phyloP scores from a whole-genome alignment of 495 filamentous ascomycete genomes.

The Cladorrhinum samala region DNA sequence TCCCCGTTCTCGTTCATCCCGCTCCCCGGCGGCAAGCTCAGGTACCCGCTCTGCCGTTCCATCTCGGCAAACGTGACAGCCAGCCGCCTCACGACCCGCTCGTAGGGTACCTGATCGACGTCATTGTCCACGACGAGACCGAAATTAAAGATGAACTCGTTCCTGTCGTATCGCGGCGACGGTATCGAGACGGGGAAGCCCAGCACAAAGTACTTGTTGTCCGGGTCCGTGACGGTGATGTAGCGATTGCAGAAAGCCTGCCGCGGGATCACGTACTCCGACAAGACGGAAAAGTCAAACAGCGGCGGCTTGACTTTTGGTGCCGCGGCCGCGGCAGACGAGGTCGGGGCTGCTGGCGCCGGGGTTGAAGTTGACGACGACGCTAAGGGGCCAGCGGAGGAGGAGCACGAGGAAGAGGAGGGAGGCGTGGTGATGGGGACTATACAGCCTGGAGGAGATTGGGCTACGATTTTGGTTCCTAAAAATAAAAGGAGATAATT shows the following conservation, averaged over 20 bases:
- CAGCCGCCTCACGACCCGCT: constrained; percentile 77
- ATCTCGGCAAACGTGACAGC: constrained; percentile 78
- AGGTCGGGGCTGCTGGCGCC: constrained; percentile 41
- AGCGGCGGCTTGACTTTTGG: constrained; percentile 51
- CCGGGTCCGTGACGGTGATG: constrained; percentile 65
- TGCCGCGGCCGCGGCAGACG: constrained; percentile 36
- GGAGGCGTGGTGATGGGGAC: constrained; percentile 36
- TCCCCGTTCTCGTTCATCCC: neutral
- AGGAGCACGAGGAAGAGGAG: constrained; percentile 7
- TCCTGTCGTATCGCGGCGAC: constrained; percentile 69
- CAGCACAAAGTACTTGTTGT: constrained; percentile 71
- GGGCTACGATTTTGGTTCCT: constrained; percentile 79
- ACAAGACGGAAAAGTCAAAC: constrained; percentile 74
- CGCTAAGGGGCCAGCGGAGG: constrained; percentile 12
- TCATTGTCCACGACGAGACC: constrained; percentile 71
- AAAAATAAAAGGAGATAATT: neutral
- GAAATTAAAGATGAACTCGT: constrained; percentile 98
- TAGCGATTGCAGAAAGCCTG: constrained; percentile 86
- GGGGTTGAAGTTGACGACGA: neutral
- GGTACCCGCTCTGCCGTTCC: constrained; percentile 78
- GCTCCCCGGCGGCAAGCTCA: constrained; percentile 43
- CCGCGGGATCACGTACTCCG: constrained; percentile 86
- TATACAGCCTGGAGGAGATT: constrained; percentile 69
- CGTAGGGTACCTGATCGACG: constrained; percentile 60
- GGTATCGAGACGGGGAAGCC: constrained; percentile 85